A percentile compares a stretch with the other conserved stretches of the same genome.
Evolutionary conservation across 2,329 filamentous ascomycete genomes (phyloP).

Genomic region (Hymenoscyphus albidus): DNA sequence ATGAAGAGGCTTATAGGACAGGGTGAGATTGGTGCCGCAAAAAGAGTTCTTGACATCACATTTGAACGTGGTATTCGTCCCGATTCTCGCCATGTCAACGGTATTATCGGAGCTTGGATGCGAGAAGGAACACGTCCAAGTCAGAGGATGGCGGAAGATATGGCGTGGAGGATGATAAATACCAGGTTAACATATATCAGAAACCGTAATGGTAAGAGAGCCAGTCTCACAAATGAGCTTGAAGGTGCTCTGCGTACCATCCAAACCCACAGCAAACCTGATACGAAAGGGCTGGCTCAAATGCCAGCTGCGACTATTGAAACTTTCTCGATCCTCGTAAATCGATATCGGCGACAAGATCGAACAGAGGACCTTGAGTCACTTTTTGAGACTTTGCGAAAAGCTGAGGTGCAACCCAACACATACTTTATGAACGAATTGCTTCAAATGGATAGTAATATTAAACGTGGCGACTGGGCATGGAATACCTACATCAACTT

Average conservation of each 20-base stretch:
- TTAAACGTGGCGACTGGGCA: slow-evolving; percentile 21
- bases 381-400: slow-evolving; percentile 59
- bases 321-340: slow-evolving; percentile 71
- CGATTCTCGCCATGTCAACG: slow-evolving; percentile 74
- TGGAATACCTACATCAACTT: slow-evolving; percentile 29
- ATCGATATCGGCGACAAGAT: slow-evolving; percentile 64
- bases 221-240: slow-evolving; percentile 2
- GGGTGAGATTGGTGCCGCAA: slow-evolving; percentile 66
- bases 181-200: slow-evolving; percentile 62
- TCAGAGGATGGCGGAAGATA: slow-evolving; percentile 58
- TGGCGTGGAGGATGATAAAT: slow-evolving; percentile 75
- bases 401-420: slow-evolving; percentile 63
- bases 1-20: slow-evolving; percentile 76
- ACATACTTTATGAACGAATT: slow-evolving; percentile 78
- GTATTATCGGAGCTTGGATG: slow-evolving; percentile 75
- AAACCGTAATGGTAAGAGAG: slow-evolving; percentile 33
- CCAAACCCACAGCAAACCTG: slow-evolving; percentile 16
- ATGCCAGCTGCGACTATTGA: slow-evolving; percentile 66
- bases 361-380: slow-evolving; percentile 54
- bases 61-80: slow-evolving; percentile 63
- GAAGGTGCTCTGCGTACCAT: slow-evolving; percentile 19
- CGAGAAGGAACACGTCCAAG: slow-evolving; percentile 55
- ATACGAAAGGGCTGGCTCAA: slow-evolving; percentile 37
- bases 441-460: slow-evolving; percentile 44
- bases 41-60: slow-evolving; percentile 73